Conservation (phyloP, 2,329 filamentous ascomycete genomes). For the Fusarium nanum region DNA sequence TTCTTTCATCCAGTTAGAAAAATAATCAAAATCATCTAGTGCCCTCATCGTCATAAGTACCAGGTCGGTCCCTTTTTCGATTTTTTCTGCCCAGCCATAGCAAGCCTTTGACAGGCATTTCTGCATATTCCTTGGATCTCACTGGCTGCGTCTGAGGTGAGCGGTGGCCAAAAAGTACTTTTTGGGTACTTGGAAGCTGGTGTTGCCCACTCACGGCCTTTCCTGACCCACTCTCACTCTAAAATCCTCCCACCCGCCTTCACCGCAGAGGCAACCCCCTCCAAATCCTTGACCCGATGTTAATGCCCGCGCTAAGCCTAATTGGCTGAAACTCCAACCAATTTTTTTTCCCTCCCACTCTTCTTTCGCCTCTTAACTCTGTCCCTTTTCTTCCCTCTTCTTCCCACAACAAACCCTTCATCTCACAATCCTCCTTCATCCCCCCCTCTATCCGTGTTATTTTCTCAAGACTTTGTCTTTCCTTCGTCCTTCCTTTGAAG, state of each 20-base stretch:
- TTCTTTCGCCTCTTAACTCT: conserved; percentile 49
- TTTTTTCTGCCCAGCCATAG: conserved; percentile 39
- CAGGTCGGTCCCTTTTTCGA: conserved; percentile 20
- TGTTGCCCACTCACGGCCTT: conserved; percentile 45
- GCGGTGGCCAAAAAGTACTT: conserved; percentile 47
- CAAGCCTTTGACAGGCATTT: conserved; percentile 30
- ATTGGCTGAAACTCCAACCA: conserved; percentile 48
- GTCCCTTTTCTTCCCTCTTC: conserved; percentile 50
- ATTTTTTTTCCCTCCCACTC: conserved; percentile 52
- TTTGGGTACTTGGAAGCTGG: conserved; percentile 22
- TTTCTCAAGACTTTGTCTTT: conserved; percentile 52
- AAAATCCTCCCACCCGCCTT: conserved; percentile 38
- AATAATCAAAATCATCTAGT: conserved; percentile 11
- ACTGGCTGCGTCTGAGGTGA: conserved; percentile 30
- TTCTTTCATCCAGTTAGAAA: conserved; percentile 24
- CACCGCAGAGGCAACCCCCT: conserved; percentile 45
- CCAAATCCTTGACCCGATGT: conserved; percentile 44
- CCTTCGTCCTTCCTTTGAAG: conserved; percentile 62
- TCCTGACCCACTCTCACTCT: conserved; percentile 43
- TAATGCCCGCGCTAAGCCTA: conserved; percentile 47
- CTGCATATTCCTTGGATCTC: conserved; percentile 22
- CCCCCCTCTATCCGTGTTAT: conserved; percentile 48
- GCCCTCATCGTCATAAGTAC: conserved; percentile 35
- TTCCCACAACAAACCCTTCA: conserved; percentile 51
- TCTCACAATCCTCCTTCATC: conserved; percentile 48